Percentiles rank a stretch among this genome's conserved stretches.
phyloP scores from a whole-genome alignment of 257 asterid species.

The Datura wrightii region DNA sequence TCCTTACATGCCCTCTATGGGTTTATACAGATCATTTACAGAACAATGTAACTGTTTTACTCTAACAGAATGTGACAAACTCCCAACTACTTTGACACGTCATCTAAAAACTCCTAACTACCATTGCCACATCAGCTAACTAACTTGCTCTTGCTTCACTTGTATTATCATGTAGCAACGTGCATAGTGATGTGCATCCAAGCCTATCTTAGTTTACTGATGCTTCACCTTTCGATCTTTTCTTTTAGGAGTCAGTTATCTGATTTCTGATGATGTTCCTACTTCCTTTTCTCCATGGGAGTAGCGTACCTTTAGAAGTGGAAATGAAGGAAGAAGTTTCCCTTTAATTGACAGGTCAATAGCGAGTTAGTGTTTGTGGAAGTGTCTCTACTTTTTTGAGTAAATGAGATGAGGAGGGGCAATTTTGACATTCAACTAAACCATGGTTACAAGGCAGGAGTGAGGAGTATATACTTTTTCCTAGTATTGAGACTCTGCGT shows the following conservation, averaged over 20 bases:
- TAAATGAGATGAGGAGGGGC: neutral
- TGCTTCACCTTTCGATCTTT: neutral
- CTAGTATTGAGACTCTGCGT: neutral
- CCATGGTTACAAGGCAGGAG: neutral
- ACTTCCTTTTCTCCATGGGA: neutral
- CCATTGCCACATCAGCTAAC: too few relatives aligned
- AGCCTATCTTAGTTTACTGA: neutral
- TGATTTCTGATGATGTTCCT: neutral
- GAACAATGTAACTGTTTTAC: too few relatives aligned
- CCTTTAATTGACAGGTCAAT: conserved; percentile 3
- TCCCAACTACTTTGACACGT: too few relatives aligned
- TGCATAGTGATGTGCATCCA: neutral
- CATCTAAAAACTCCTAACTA: too few relatives aligned
- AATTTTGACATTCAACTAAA: neutral
- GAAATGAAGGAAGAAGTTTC: neutral
- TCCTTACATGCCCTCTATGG: too few relatives aligned
- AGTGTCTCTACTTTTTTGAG: neutral
- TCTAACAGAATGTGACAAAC: too few relatives aligned
- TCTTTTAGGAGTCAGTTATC: neutral
- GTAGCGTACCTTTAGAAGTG: neutral
- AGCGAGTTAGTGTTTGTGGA: neutral
- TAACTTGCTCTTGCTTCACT: too few relatives aligned
- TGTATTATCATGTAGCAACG: too few relatives aligned
- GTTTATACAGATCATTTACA: too few relatives aligned
- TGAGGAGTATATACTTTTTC: neutral